phyloP scores from a whole-genome alignment of 768 basidiomycete genomes.

The Tylopilus cervinicoccineus region DNA sequence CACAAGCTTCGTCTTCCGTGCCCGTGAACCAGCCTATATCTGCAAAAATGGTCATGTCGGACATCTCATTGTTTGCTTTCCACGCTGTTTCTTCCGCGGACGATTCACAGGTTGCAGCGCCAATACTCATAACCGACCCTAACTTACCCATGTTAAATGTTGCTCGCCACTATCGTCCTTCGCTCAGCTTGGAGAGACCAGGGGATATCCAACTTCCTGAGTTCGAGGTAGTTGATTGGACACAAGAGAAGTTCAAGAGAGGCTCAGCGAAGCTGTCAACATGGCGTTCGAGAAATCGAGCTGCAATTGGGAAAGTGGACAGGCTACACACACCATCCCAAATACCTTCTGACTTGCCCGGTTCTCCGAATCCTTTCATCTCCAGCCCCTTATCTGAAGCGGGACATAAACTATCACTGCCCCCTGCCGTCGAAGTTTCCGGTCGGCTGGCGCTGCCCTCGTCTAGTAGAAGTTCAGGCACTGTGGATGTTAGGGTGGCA shows the following conservation, averaged over 20 bases:
- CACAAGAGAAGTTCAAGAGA: conserved; percentile 35
- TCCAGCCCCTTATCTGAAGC: conserved; percentile 15
- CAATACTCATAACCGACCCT: conserved; percentile 74
- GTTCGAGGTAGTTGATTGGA: conserved; percentile 66
- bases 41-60: conserved; percentile 30
- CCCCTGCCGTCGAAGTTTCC: conserved; percentile 20
- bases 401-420: conserved; percentile 7
- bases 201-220: conserved; percentile 39
- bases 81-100: conserved; percentile 20
- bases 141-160: conserved; percentile 58
- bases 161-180: conserved; percentile 40
- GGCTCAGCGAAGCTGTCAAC: conserved; percentile 52
- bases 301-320: conserved; percentile 14
- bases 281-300: conserved; percentile 53
- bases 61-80: conserved; percentile 59
- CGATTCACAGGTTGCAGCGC: conserved; percentile 41
- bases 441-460: conserved; percentile 4
- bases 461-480: conserved; percentile 1
- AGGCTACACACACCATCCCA: conserved; percentile 18
- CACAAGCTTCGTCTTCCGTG: background rate
- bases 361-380: conserved; percentile 17
- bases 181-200: conserved; percentile 20
- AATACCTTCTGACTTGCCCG: conserved; percentile 12
- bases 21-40: conserved; percentile 4
- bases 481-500: conserved; percentile 38